Conservation (phyloP, 2,329 filamentous ascomycete species). For the Cytospora chrysosperma region DNA sequence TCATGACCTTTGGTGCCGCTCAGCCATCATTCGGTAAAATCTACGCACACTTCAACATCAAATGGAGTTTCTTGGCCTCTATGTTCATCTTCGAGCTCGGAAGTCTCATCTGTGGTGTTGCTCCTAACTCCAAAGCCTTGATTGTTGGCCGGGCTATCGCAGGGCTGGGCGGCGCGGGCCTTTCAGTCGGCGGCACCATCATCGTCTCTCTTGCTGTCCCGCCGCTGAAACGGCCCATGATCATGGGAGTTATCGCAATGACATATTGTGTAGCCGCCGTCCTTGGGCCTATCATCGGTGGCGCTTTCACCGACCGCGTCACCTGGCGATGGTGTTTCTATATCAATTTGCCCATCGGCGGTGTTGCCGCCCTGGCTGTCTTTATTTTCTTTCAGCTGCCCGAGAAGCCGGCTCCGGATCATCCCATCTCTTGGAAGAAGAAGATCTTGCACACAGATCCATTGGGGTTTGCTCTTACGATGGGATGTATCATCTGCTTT, state of each 20-base stretch:
- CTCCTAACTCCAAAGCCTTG: conserved; percentile 36
- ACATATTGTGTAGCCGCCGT: conserved; percentile 23
- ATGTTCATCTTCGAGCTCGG: conserved; percentile 44
- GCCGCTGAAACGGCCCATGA: conserved; percentile 21
- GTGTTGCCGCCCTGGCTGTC: conserved; percentile 25
- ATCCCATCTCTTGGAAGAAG: conserved; percentile 29
- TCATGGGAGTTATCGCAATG: conserved; percentile 13
- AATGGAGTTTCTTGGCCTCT: conserved; percentile 25
- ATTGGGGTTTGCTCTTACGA: conserved; percentile 37
- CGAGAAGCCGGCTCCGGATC: no score
- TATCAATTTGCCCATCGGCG: conserved; percentile 34
- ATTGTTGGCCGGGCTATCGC: conserved; percentile 53
- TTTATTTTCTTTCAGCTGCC: conserved; percentile 35
- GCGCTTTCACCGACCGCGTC: conserved; percentile 28
- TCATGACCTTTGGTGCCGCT: conserved; percentile 23
- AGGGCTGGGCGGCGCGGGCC: no score
- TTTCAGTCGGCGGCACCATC: no score
- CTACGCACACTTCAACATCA: conserved; percentile 34
- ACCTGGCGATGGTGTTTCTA: conserved; percentile 32
- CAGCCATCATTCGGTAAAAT: conserved; percentile 26
- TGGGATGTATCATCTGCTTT: conserved; percentile 38
- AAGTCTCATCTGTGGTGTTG: conserved; percentile 40
- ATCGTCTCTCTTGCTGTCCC: no score
- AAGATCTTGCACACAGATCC: conserved; percentile 44
- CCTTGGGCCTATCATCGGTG: conserved; percentile 29